Base-by-base conservation (phyloP, 2,329 filamentous ascomycete species). In the Hymenoscyphus fraxineus region DNA sequence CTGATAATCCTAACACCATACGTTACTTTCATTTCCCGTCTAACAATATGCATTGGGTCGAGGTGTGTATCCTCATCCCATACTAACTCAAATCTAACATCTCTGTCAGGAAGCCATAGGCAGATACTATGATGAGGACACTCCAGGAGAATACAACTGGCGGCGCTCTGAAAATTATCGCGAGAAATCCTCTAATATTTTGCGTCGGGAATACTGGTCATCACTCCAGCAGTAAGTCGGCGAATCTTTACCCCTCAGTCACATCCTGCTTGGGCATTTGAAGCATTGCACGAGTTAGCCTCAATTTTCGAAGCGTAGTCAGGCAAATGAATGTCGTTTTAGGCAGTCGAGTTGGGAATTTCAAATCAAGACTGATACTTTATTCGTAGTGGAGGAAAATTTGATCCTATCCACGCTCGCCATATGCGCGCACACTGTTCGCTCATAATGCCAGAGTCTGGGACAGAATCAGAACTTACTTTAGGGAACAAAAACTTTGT, bases 41-140 rank as follows among this genome's bases (percentile, higher is more conserved):
- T 3, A 65, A 65, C 3, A 62, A 65, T 19, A 65, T 65, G 63
- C 44, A 65, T 39, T 65, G 63, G 63, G 57, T 65, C n/a, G 60
- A 65, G 60, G 63, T 65, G 38, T 15, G 6, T 7, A 47, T 47
- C 5, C 6, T 15, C 38, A n/a, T 55, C n/a, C 22, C 27, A n/a
- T 38, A 15, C 1, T n/a, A 38, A n/a, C 22, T 5, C 27, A 47
- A 31, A 10, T 41, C 13, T 38, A 58, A 35, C 57, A 27, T 19
- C 9, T 4, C 16, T 27, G 19, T 6, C 16, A 65, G 63, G 63
- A 65, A 47, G 63, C 63, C 3, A 65, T 65, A 6, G 63, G 38
- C 9, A 35, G 63, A 10, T 62, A 62, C 40, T 65, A 62, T 40
- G 35, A 39, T 6, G 63, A 65, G 27, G 39, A 65, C 6, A 58